These are phyloP conservation scores for Geosiphon pyriformis DNA, from an alignment of 192 early-diverging fungal genomes.

Conservation along the genomic window DNA sequence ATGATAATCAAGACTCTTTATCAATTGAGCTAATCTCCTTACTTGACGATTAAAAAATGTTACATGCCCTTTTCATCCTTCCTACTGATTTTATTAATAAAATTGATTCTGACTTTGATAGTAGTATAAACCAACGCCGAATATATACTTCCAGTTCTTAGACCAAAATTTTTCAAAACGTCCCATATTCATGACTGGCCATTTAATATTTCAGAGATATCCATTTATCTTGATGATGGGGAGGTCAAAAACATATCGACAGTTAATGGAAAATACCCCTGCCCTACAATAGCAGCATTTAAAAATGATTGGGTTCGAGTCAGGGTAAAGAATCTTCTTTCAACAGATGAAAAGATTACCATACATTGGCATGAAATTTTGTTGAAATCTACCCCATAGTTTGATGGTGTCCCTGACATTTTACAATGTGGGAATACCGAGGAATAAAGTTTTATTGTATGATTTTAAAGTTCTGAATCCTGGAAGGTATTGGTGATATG, in stretches of 20 bases:
- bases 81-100: too few species aligned
- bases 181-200: background rate
- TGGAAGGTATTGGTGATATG: constrained; percentile 46
- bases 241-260: constrained; percentile 28
- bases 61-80: too few species aligned
- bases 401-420: constrained; percentile 34
- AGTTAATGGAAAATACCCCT: constrained; percentile 48
- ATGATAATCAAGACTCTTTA: too few species aligned
- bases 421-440: constrained; percentile 18
- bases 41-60: too few species aligned
- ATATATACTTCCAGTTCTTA: too few species aligned
- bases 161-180: background rate
- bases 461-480: constrained; percentile 3
- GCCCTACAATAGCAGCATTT: constrained; percentile 40
- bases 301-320: constrained; percentile 41
- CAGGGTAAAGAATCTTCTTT: constrained; percentile 36
- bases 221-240: constrained; percentile 30
- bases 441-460: background rate
- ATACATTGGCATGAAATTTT: constrained; percentile 42
- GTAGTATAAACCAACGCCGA: too few species aligned
- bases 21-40: too few species aligned
- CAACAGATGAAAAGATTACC: constrained; percentile 29
- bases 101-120: too few species aligned
- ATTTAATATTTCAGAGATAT: background rate
- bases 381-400: constrained; percentile 31